These are phyloP conservation scores for Agaricus sinodeliciosus DNA, from an alignment of 768 basidiomycete genomes.

Conservation along the genomic window DNA sequence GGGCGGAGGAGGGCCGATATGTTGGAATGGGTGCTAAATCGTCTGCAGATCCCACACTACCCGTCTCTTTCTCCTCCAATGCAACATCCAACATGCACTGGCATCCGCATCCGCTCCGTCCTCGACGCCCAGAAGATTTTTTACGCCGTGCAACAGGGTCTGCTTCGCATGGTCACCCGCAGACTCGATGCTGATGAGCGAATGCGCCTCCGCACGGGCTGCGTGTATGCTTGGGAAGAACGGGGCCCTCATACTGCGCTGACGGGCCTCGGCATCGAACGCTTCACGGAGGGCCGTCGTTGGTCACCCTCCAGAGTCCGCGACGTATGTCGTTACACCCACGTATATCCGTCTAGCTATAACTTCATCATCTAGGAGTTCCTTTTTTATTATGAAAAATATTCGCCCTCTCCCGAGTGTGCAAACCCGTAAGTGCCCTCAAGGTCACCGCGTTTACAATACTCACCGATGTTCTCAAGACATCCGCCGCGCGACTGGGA, in stretches of 20 bases:
- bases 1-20: slow-evolving; percentile 9
- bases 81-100: slow-evolving; percentile 70
- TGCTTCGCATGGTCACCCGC: slow-evolving; percentile 67
- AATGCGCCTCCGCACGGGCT: slow-evolving; percentile 45
- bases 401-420: slow-evolving; percentile 39
- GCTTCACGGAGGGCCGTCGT: slow-evolving; percentile 77
- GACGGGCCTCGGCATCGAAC: slow-evolving; percentile 75
- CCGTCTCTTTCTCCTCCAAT: slow-evolving; percentile 24
- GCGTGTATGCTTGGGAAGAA: slow-evolving; percentile 70
- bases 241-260: slow-evolving; percentile 67
- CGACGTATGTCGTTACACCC: slow-evolving; percentile 47
- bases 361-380: slow-evolving; percentile 51
- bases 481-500: slow-evolving; percentile 55
- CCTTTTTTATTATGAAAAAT: slow-evolving; percentile 80
- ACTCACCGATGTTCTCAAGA: neutral
- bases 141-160: slow-evolving; percentile 55
- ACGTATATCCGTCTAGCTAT: slow-evolving; percentile 6
- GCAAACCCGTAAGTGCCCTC: slow-evolving; percentile 25
- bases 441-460: neutral
- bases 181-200: slow-evolving; percentile 76
- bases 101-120: slow-evolving; percentile 69
- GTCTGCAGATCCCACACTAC: slow-evolving; percentile 10
- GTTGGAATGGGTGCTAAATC: neutral
- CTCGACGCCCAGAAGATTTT: slow-evolving; percentile 80
- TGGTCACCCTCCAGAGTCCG: slow-evolving; percentile 83